These are phyloP conservation scores for Amanita jacksonii DNA, from an alignment of 768 basidiomycete species.

Conservation along the genomic window DNA sequence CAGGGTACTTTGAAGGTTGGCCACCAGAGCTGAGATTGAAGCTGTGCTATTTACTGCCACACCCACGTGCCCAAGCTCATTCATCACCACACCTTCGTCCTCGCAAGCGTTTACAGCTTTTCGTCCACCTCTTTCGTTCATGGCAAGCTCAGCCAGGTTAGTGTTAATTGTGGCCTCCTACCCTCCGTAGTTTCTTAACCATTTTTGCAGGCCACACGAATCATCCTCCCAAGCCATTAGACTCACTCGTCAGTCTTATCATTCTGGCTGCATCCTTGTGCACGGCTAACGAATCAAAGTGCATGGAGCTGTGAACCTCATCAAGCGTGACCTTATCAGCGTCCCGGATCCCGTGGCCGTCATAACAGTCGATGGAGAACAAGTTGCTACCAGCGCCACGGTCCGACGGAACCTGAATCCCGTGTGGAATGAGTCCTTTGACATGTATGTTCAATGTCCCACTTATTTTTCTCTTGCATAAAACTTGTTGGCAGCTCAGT, in stretches of 20 bases:
- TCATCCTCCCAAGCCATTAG: slow-evolving; percentile 38
- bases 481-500: slow-evolving; percentile 24
- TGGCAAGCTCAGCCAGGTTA: slow-evolving; percentile 28
- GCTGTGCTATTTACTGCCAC: not conserved
- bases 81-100: not conserved
- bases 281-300: slow-evolving; percentile 31
- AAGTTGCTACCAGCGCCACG: slow-evolving; percentile 69
- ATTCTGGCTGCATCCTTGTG: slow-evolving; percentile 1
- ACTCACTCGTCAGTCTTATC: slow-evolving; percentile 35
- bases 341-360: slow-evolving; percentile 87
- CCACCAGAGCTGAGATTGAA: too few species aligned
- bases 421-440: slow-evolving; percentile 81
- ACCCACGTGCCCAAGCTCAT: not conserved
- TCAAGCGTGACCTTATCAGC: slow-evolving; percentile 69
- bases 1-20: too few species aligned
- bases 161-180: slow-evolving; percentile 8
- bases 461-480: slow-evolving; percentile 8
- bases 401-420: slow-evolving; percentile 61
- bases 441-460: slow-evolving; percentile 46
- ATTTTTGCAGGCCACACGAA: slow-evolving; percentile 32
- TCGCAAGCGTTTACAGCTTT: too few species aligned
- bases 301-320: slow-evolving; percentile 64
- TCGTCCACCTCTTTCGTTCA: not conserved
- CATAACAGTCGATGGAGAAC: slow-evolving; percentile 77
- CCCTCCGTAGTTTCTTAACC: slow-evolving; percentile 2